Conservation (phyloP, 2,329 filamentous ascomycete species). For the Biscogniauxia marginata region DNA sequence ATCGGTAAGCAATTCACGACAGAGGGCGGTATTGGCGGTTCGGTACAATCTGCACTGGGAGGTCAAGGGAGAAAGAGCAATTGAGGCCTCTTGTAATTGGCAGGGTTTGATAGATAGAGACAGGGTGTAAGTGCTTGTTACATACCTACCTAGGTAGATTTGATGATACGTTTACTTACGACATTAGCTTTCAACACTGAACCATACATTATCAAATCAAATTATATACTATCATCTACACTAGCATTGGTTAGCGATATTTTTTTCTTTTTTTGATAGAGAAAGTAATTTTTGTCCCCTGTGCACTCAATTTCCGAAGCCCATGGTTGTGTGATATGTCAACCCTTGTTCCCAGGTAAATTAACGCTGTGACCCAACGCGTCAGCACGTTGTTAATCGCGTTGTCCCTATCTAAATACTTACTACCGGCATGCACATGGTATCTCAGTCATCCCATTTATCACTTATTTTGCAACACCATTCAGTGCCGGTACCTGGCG, state of each 20-base stretch:
- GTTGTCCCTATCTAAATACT: background rate
- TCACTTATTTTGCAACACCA: background rate
- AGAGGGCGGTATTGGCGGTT: constrained; percentile 51
- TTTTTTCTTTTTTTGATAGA: background rate
- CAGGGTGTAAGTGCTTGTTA: background rate
- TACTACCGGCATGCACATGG: too few species aligned
- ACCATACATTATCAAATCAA: too few species aligned
- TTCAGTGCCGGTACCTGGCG: background rate
- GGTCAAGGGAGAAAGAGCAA: constrained; percentile 37
- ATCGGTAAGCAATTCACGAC: constrained; percentile 56
- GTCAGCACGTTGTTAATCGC: background rate
- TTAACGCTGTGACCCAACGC: background rate
- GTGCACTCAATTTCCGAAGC: too few species aligned
- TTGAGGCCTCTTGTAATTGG: constrained; percentile 7
- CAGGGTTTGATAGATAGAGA: background rate
- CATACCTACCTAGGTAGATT: too few species aligned
- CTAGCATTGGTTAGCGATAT: too few species aligned
- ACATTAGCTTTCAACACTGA: too few species aligned
- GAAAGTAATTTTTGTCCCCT: too few species aligned
- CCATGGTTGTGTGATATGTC: too few species aligned
- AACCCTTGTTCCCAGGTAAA: background rate
- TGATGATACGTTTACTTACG: too few species aligned
- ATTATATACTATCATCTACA: too few species aligned
- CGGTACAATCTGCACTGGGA: constrained; percentile 46
- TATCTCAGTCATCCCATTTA: background rate